Evolutionary conservation across 179 eudicot species (phyloP).

Genomic region (Silene vulgaris): DNA sequence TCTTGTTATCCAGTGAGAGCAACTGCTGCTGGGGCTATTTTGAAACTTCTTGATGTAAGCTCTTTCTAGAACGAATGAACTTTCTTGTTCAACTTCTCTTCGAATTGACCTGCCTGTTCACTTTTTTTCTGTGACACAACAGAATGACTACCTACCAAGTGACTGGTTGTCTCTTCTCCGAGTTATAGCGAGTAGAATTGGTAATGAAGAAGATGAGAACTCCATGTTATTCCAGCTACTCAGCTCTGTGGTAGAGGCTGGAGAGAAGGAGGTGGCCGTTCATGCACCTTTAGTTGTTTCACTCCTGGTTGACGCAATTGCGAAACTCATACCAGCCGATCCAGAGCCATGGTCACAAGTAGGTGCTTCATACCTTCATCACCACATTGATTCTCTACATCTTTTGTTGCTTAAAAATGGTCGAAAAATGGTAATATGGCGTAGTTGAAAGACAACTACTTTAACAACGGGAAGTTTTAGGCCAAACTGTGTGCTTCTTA

Average conservation of each 20-base stretch:
- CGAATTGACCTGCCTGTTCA: slow-evolving; percentile 13
- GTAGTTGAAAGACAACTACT: not conserved
- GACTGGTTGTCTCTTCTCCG: slow-evolving; percentile 74
- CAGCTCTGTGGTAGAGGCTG: slow-evolving; percentile 62
- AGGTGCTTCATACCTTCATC: slow-evolving; percentile 19
- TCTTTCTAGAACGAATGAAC: not conserved
- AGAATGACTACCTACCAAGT: slow-evolving; percentile 69
- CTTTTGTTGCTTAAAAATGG: slow-evolving; percentile 9
- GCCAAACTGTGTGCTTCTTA: slow-evolving; percentile 1
- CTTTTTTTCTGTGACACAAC: slow-evolving; percentile 22
- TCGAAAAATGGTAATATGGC: not conserved
- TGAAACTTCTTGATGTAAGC: slow-evolving; percentile 56
- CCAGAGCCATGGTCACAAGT: slow-evolving; percentile 75
- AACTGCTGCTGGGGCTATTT: slow-evolving; percentile 69
- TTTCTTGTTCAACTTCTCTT: slow-evolving; percentile 6
- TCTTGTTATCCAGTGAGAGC: slow-evolving; percentile 67
- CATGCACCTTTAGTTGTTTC: slow-evolving; percentile 51
- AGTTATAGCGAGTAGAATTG: slow-evolving; percentile 51
- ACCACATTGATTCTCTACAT: slow-evolving; percentile 16
- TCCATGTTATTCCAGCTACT: slow-evolving; percentile 63
- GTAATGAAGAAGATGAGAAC: slow-evolving; percentile 51
- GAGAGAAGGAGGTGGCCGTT: slow-evolving; percentile 46
- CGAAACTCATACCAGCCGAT: slow-evolving; percentile 47
- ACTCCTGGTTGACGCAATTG: slow-evolving; percentile 39
- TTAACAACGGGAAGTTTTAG: not conserved